Percentiles rank a stretch among this genome's conserved stretches.
Evolutionary conservation across 83 land plant species (phyloP).

Genomic region (Diphasiastrum complanatum): DNA sequence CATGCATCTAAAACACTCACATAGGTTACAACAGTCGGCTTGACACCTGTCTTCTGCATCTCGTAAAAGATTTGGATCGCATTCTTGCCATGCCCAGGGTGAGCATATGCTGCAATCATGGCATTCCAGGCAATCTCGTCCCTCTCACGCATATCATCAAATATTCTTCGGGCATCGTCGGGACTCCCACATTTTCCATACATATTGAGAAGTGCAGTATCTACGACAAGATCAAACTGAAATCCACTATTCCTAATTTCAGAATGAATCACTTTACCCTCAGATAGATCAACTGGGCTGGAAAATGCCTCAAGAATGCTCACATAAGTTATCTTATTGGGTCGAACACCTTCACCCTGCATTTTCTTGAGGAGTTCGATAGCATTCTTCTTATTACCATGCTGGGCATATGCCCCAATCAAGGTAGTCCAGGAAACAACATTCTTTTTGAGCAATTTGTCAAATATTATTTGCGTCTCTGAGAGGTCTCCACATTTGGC

Average conservation of each 20-base stretch:
- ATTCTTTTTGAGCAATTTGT: constrained; percentile 35
- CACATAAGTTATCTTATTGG: constrained; percentile 41
- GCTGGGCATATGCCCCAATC: constrained; percentile 35
- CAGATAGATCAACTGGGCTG: constrained; percentile 24
- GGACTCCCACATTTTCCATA: constrained; percentile 52
- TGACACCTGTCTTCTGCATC: no score
- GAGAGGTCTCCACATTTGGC: constrained; percentile 34
- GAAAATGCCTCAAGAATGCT: constrained; percentile 33
- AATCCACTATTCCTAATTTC: constrained; percentile 31
- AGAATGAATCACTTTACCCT: constrained; percentile 31
- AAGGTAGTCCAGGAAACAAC: constrained; percentile 40
- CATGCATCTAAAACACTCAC: no score
- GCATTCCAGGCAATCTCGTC: constrained; percentile 10
- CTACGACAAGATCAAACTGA: constrained; percentile 23
- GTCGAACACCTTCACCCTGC: constrained; percentile 14
- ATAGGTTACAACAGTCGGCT: no score
- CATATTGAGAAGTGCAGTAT: constrained; percentile 39
- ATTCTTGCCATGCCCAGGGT: constrained; percentile 50
- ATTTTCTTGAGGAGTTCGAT: constrained; percentile 26
- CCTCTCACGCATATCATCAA: constrained; percentile 23
- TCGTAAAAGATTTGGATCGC: no score
- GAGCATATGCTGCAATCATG: constrained; percentile 44
- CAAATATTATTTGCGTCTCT: constrained; percentile 25
- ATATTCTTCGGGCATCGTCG: constrained; percentile 27
- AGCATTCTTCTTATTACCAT: constrained; percentile 28